Base-by-base conservation (phyloP, 2,329 filamentous ascomycete genomes). In the Diatrype stigma region DNA sequence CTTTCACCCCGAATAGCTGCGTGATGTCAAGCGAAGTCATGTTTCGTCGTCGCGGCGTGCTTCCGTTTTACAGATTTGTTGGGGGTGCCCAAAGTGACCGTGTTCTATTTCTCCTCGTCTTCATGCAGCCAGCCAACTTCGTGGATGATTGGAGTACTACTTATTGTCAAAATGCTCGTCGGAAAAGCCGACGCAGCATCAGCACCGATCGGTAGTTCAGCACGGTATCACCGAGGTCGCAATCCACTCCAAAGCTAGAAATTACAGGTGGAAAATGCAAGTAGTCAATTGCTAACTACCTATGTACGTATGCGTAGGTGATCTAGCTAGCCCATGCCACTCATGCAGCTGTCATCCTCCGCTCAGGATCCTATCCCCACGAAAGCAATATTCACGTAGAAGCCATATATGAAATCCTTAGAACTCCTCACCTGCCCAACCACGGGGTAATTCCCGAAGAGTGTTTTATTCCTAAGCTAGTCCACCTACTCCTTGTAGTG, bases 401-500 rank as follows among this genome's bases (percentile, higher is more conserved):
- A 30, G 26, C 26, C 10, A 30, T 30, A 30, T 30, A 30, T 30
- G 6, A 30, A 30, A 30, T 10, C 26, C 26, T 30, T 30, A 10
- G 10, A 10, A 30, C 26, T 30, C 26, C 26, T 30, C 6, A 30
- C 26, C 26, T 10, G 5, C 26, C 26, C 10, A 30, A 30, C 26
- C 10, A 30, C 26, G 5, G 26, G 5, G 6, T 10, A 30, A 30
- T 30, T 5, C 5, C 26, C 26, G 10, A 30, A 10, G 10, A 30
- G 6, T 5, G 26, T 10, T 30, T n/a, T n/a, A n/a, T n/a, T n/a
- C n/a, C n/a, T n/a, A n/a, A n/a, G n/a, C n/a, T n/a, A 10, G 26
- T 10, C 26, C 5, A 30, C 26, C 10, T 30, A 68, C 60, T 73
- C 71, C 57, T 73, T 74, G 56, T 80, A 80, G 51, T 75, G 71